Conservation (phyloP, 805 yeast species). For the Nakazawaea wickerhamii region DNA sequence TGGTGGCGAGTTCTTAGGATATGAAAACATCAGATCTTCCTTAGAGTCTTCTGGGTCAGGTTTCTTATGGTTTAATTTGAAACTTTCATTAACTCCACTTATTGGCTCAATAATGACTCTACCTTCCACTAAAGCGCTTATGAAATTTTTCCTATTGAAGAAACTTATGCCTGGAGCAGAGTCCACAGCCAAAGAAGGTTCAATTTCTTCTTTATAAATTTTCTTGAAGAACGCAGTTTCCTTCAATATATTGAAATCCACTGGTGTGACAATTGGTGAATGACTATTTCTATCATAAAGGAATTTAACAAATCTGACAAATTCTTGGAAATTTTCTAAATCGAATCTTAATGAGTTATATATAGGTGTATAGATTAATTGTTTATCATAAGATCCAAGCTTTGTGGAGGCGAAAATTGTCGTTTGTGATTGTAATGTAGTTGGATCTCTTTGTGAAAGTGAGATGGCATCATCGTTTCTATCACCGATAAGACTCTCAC, state of each 20-base stretch:
- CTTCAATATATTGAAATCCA: constrained; percentile 28
- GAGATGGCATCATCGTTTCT: neutral
- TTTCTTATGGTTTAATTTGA: constrained; percentile 33
- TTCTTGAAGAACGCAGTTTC: constrained; percentile 57
- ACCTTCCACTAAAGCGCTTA: constrained; percentile 71
- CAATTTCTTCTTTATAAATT: constrained; percentile 72
- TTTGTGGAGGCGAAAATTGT: constrained; percentile 13
- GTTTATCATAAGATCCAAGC: constrained; percentile 20
- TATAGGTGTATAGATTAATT: constrained; percentile 23
- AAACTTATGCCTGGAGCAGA: constrained; percentile 58
- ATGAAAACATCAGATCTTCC: constrained; percentile 35
- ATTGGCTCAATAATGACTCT: constrained; percentile 82
- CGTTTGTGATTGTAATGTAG: constrained; percentile 10
- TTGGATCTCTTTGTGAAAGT: constrained; percentile 4
- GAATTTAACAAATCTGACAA: constrained; percentile 33
- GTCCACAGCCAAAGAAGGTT: constrained; percentile 62
- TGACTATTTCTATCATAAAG: constrained; percentile 7
- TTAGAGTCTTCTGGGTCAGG: constrained; percentile 16
- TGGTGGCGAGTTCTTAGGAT: constrained; percentile 50
- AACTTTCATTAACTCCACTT: constrained; percentile 73
- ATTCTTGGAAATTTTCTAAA: constrained; percentile 36
- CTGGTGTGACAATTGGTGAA: constrained; percentile 10
- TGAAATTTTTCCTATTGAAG: constrained; percentile 55
- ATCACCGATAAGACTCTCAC: constrained; percentile 5
- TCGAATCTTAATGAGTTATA: constrained; percentile 38